phyloP scores from a whole-genome alignment of 2,329 filamentous ascomycete genomes.

The Exophiala viscosa region DNA sequence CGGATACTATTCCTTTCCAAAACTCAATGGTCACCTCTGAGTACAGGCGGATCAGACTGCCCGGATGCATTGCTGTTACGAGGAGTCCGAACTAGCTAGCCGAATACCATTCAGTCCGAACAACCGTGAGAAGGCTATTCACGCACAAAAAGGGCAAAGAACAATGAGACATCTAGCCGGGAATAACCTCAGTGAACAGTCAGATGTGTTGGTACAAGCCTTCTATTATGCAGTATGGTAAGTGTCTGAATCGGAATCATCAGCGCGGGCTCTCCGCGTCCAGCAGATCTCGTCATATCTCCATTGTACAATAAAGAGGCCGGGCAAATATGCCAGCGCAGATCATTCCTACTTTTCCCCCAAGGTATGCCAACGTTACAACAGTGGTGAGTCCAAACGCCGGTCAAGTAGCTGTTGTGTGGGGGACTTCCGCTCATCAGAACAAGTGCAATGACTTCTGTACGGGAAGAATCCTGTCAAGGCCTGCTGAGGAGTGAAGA shows the following conservation, averaged over 20 bases:
- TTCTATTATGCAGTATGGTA: constrained; percentile 23
- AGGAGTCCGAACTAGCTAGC: too few species aligned
- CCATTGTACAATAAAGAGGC: constrained; percentile 9
- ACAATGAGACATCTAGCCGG: too few species aligned
- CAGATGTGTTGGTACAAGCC: constrained; percentile 21
- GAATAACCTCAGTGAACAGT: not conserved
- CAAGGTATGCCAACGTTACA: constrained; percentile 10
- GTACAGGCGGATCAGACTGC: too few species aligned
- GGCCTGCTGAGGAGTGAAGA: constrained; percentile 35
- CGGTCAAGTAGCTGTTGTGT: not conserved
- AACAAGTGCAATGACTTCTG: not conserved
- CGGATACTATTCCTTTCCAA: too few species aligned
- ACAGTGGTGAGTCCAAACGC: constrained; percentile 2
- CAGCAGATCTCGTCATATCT: constrained; percentile 6
- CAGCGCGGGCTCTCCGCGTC: not conserved
- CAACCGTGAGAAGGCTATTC: not conserved
- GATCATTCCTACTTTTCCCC: constrained; percentile 8
- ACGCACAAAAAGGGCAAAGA: too few species aligned
- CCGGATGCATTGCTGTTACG: too few species aligned
- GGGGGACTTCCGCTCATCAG: constrained; percentile 2
- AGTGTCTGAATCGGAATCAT: constrained; percentile 10
- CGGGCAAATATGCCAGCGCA: constrained; percentile 1
- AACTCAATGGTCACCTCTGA: too few species aligned
- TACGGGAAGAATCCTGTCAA: not conserved
- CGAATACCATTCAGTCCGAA: too few species aligned